Evolutionary conservation across 441 rosid genomes (phyloP).

Genomic region (Adansonia rubrostipa): DNA sequence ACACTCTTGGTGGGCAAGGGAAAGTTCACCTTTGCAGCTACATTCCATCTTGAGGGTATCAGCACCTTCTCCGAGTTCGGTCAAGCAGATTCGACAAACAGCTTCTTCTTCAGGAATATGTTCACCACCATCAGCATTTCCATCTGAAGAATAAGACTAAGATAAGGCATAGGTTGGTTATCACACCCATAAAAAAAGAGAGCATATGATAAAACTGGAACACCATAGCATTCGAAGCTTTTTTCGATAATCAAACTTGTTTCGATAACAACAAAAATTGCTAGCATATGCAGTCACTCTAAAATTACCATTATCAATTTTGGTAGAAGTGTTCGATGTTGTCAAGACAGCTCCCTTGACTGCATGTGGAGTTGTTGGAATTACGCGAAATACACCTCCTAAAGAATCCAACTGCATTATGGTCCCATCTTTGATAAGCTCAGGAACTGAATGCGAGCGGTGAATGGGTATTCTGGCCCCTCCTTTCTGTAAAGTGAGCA

Average conservation of each 20-base stretch:
- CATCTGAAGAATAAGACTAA: slow-evolving; percentile 71
- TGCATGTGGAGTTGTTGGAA: slow-evolving; percentile 61
- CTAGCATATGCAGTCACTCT: background rate
- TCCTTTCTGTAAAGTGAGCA: slow-evolving; percentile 59
- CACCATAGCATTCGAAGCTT: slow-evolving; percentile 6
- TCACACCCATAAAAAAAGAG: slow-evolving; percentile 31
- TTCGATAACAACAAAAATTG: background rate
- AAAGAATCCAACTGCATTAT: slow-evolving; percentile 47
- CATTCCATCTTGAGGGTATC: slow-evolving; percentile 83
- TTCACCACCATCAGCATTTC: slow-evolving; percentile 52
- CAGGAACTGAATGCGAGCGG: slow-evolving; percentile 86
- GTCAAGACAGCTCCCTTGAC: slow-evolving; percentile 36
- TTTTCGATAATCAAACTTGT: background rate
- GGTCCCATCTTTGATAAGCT: slow-evolving; percentile 64
- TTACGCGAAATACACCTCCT: slow-evolving; percentile 64
- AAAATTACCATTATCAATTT: slow-evolving; percentile 49
- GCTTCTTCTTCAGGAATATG: slow-evolving; percentile 78
- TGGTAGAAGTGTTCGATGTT: slow-evolving; percentile 38
- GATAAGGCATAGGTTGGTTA: slow-evolving; percentile 63
- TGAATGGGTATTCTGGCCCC: slow-evolving; percentile 59
- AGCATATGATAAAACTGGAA: slow-evolving; percentile 3
- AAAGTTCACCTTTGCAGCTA: slow-evolving; percentile 84
- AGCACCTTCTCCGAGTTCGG: slow-evolving; percentile 69
- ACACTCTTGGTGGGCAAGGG: slow-evolving; percentile 75
- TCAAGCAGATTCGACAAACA: slow-evolving; percentile 73